These are phyloP conservation scores for Kodamaea fukazawae DNA, from an alignment of 805 yeast species.

Conservation along the genomic window DNA sequence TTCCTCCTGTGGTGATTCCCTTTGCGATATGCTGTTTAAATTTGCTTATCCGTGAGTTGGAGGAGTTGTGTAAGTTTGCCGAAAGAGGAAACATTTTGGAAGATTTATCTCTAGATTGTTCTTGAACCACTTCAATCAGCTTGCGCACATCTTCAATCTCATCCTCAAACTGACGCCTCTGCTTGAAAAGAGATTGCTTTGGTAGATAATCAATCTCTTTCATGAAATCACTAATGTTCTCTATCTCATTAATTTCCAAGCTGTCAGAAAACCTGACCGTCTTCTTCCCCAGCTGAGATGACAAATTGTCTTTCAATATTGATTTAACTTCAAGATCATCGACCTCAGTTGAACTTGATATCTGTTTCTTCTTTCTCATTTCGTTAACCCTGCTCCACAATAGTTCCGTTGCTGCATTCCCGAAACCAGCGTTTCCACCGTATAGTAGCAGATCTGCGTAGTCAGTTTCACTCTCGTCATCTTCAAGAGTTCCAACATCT, in stretches of 20 bases:
- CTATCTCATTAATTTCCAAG: constrained; percentile 59
- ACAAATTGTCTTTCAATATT: constrained; percentile 1
- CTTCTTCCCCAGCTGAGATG: constrained; percentile 22
- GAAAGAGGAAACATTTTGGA: no score
- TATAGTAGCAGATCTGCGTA: constrained; percentile 30
- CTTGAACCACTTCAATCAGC: constrained; percentile 3
- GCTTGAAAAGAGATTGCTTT: constrained; percentile 13
- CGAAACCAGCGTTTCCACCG: no score
- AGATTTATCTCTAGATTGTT: neutral
- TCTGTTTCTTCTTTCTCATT: constrained; percentile 19
- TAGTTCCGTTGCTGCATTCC: no score
- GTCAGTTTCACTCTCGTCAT: constrained; percentile 25
- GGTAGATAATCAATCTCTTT: constrained; percentile 22
- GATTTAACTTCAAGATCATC: constrained; percentile 1
- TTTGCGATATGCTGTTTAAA: constrained; percentile 1
- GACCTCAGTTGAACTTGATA: neutral
- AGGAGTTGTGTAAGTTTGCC: no score
- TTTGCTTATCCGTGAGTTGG: constrained; percentile 1
- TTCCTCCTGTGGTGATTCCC: constrained; percentile 3
- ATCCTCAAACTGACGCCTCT: constrained; percentile 5
- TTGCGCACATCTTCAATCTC: constrained; percentile 2
- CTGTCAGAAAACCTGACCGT: constrained; percentile 53
- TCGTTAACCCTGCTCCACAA: constrained; percentile 43
- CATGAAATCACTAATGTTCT: constrained; percentile 51
- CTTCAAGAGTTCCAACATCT: constrained; percentile 18